phyloP scores from a whole-genome alignment of 1,139 yeast genomes.

The Debaryomyces subglobosus region DNA sequence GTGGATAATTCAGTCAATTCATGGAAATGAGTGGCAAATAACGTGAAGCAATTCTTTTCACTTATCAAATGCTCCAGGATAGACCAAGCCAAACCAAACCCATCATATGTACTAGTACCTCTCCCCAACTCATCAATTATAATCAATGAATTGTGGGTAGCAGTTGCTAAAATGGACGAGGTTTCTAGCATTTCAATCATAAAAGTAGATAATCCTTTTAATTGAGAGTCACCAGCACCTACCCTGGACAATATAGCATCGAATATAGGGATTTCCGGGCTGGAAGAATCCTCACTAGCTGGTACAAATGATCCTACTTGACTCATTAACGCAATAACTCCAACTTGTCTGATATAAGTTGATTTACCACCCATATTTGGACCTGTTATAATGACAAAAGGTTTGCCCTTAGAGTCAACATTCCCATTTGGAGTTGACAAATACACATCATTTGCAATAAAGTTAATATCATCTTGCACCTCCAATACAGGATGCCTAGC shows the following conservation, averaged over 20 bases:
- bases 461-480: slow-evolving; percentile 82
- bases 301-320: slow-evolving; percentile 95
- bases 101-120: slow-evolving; percentile 97
- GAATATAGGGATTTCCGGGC: slow-evolving; percentile 77
- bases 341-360: slow-evolving; percentile 89
- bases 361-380: slow-evolving; percentile 99
- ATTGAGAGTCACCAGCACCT: slow-evolving; percentile 98
- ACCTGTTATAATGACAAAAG: slow-evolving; percentile 87
- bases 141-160: slow-evolving; percentile 80
- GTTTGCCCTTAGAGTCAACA: slow-evolving; percentile 42
- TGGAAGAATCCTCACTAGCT: slow-evolving; percentile 33
- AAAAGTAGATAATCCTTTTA: slow-evolving; percentile 94
- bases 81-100: slow-evolving; percentile 97
- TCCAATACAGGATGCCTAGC: slow-evolving; percentile 96
- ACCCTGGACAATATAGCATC: slow-evolving; percentile 94
- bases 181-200: slow-evolving; percentile 99
- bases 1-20: slow-evolving; percentile 82
- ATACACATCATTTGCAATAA: slow-evolving; percentile 83
- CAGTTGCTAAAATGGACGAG: slow-evolving; percentile 85
- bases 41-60: slow-evolving; percentile 71
- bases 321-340: slow-evolving; percentile 85
- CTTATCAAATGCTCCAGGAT: slow-evolving; percentile 83
- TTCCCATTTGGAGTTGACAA: slow-evolving; percentile 33
- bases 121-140: slow-evolving; percentile 95
- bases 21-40: slow-evolving; percentile 97